Base-by-base conservation (phyloP, 805 yeast species). In the Yarrowia yakushimensis region DNA sequence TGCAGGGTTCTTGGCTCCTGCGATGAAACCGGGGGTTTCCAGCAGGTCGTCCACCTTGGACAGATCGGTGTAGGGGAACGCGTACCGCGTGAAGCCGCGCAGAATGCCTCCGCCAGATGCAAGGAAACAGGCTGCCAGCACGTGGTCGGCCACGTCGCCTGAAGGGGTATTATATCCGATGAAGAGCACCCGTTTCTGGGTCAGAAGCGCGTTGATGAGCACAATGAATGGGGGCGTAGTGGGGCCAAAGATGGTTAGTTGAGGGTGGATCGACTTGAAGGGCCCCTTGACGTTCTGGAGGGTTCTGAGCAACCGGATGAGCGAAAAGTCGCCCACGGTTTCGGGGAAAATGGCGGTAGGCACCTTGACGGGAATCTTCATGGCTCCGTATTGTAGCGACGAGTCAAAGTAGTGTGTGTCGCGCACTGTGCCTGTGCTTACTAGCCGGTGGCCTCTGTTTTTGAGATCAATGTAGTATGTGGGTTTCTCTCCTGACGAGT, bases 1-100 rank as follows among this genome's bases (percentile, higher is more conserved):
- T 43, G 84, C 82, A 7, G 86, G 85, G 69, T 83, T 83, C 63
- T 82, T 82, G 33, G 84, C 83, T 15, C 87, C 87, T 1, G 86
- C 87, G 64, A 83, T 72, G 67, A 72, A 83, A 15, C 83, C 81
- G 12, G 76, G 78, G 55, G 83, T 78, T 55, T 75, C 72, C 55
- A 77, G 76, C 64, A 83, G 72, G 11, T 81, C 74, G 64, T 81
- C 85, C 23, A 81, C 79, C 64, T 82, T 81, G 23, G 83, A 79
- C 18, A 83, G 79, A 66, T 83, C 86, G 4, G 83, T 76, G 57
- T 82, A 80, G 1, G 87, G 87, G 68, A 82, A 83, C 23, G 83
- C 74, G 60, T 79, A 77, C 63, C 79, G 76, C 55, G 76, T 73
- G 13, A 81, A 68, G 2, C 85, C 83, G 20, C 81, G 74, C 54